Conservation (phyloP, 176 grass and related monocot species). For the Rhynchospora pubera region DNA sequence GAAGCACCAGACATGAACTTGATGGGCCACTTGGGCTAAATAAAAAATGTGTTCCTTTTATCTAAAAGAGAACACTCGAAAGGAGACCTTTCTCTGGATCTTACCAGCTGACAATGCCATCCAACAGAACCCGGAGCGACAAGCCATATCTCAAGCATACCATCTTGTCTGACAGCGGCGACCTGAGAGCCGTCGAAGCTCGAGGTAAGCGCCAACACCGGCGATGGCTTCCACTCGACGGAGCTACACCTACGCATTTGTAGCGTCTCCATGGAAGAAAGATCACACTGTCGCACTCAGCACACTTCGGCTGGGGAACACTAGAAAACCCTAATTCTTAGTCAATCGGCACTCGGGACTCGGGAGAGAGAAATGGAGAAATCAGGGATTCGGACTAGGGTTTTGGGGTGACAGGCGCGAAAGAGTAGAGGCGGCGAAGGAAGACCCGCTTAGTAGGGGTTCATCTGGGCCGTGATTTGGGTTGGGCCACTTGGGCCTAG, state of each 20-base stretch:
- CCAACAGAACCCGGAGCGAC: conserved; percentile 92
- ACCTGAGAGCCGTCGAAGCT: conserved; percentile 69
- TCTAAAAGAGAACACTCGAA: not conserved
- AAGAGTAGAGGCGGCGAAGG: not conserved
- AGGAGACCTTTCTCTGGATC: not conserved
- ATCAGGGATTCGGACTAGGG: not conserved
- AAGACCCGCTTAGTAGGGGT: conserved; percentile 27
- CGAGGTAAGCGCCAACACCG: conserved; percentile 54
- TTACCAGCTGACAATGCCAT: conserved; percentile 96
- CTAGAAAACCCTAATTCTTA: not conserved
- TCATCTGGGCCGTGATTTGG: conserved; percentile 15
- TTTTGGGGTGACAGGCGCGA: conserved; percentile 23
- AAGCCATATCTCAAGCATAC: conserved; percentile 89
- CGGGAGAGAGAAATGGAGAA: too few species aligned
- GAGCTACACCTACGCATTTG: conserved; percentile 44
- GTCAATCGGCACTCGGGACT: not conserved
- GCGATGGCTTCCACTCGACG: conserved; percentile 67
- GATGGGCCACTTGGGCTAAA: not conserved
- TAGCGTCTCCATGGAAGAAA: conserved; percentile 63
- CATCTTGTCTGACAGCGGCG: conserved; percentile 65
- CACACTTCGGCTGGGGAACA: not conserved
- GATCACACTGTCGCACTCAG: not conserved
- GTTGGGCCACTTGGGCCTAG: not conserved
- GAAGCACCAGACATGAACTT: not conserved
- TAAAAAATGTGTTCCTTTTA: not conserved